Base-by-base conservation (phyloP, 2,329 filamentous ascomycete species). In the Xylariaceae sp. region DNA sequence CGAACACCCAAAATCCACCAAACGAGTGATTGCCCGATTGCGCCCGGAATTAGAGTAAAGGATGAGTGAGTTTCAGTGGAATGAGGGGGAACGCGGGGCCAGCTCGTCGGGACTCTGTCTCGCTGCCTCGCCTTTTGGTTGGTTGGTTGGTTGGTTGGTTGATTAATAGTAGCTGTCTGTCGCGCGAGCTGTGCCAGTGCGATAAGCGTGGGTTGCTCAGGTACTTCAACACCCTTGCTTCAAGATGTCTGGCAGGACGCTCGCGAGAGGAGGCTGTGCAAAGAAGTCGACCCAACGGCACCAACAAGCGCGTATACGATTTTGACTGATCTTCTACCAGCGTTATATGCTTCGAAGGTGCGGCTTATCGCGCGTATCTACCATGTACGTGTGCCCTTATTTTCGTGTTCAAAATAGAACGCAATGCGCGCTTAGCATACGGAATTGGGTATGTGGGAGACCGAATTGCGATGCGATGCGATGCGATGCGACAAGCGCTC, bases 331-430 rank as follows among this genome's bases (percentile, higher is more conserved):
- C 33, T 8, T 12, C 4, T 35, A 17, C 17, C 4, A 17, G 17
- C 8, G 17, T 7, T 18, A 13, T 19, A 13, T 16, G 17, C 7
- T 17, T 26, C 11, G 6, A 11, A 6, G 11, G 15, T 17, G 17
- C 33, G 11, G 17, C 18, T 19, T 6, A 35, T 12, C 15, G 15
- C 15, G 4, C 17, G 4, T 11, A 35, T 7, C 17, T 35, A 18
- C 19, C 15, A 35, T 19, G 17, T 35, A 19, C 19, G 33, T 19
- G n/a, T 35, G 33, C 17, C 33, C 33, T 35, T 35, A 6, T 12
- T 11, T 13, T 19, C 18, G 33, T 35, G 19, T 35, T 17, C 33
- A 35, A 35, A 35, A 35, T 35, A 35, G 33, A 35, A 26, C 6
- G 22, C 22, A 11, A 26, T 26, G 22, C 22, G n/a, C n/a, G n/a